phyloP scores from a whole-genome alignment of 1,139 yeast genomes.

The Scheffersomyces lignicola region DNA sequence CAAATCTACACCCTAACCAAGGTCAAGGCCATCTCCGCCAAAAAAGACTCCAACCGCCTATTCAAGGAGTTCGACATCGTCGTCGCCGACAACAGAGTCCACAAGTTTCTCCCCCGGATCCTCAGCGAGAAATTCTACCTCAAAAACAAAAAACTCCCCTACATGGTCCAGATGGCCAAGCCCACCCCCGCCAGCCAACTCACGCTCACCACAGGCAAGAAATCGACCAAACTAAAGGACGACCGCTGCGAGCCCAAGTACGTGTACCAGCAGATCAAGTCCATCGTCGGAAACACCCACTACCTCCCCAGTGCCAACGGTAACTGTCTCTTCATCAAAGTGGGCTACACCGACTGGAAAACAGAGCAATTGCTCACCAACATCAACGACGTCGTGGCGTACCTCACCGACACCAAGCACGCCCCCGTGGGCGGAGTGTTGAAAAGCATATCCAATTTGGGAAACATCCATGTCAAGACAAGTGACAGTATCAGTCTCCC shows the following conservation, averaged over 20 bases:
- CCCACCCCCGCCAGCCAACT: conserved; percentile 41
- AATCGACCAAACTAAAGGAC: conserved; percentile 45
- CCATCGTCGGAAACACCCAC: conserved; percentile 60
- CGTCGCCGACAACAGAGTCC: conserved; percentile 64
- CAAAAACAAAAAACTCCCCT: conserved; percentile 63
- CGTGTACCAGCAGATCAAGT: conserved; percentile 58
- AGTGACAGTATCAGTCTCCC: conserved; percentile 63
- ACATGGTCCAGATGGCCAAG: conserved; percentile 63
- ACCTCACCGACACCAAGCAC: conserved; percentile 46
- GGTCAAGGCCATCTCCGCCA: conserved; percentile 47
- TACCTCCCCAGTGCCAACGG: conserved; percentile 59
- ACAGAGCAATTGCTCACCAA: conserved; percentile 48
- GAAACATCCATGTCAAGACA: conserved; percentile 59
- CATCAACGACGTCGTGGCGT: conserved; percentile 54
- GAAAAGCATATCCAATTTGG: conserved; percentile 39
- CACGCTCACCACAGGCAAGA: conserved; percentile 29
- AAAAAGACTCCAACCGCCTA: conserved; percentile 39
- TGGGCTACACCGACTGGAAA: conserved; percentile 54
- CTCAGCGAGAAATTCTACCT: conserved; percentile 58
- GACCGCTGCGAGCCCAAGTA: conserved; percentile 62
- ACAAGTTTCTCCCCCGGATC: conserved; percentile 54
- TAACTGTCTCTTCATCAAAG: conserved; percentile 46
- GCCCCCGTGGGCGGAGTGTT: conserved; percentile 63
- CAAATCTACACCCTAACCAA: conserved; percentile 60
- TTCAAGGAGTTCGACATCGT: conserved; percentile 65